phyloP scores from a whole-genome alignment of 441 rosid genomes.

The Gossypium laxum region DNA sequence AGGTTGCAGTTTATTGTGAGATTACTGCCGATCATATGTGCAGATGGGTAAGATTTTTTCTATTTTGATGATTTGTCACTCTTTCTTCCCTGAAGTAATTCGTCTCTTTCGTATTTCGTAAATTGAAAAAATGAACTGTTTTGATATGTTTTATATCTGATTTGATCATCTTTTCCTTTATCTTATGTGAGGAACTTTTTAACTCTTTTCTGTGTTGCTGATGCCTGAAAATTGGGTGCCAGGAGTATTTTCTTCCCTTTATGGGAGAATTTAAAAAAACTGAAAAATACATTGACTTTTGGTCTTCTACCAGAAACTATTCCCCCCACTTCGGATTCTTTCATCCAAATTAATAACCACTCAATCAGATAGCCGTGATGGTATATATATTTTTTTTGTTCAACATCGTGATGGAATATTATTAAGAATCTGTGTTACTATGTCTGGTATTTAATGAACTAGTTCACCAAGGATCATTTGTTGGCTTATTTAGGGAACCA shows the following conservation, averaged over 20 bases:
- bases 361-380: not conserved
- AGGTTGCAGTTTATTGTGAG: constrained; percentile 82
- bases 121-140: not conserved
- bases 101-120: not conserved
- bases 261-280: not conserved
- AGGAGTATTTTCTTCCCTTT: not conserved
- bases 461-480: constrained; percentile 5
- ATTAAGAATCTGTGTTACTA: not conserved
- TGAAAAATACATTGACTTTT: not conserved
- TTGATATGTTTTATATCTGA: not conserved
- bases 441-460: not conserved
- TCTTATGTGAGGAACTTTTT: not conserved
- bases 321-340: not conserved
- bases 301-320: not conserved
- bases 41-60: constrained; percentile 44
- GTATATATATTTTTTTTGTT: not conserved
- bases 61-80: not conserved
- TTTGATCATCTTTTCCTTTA: not conserved
- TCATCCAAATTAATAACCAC: not conserved
- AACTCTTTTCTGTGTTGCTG: not conserved
- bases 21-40: constrained; percentile 71
- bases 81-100: not conserved
- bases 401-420: not conserved
- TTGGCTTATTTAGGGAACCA: constrained; percentile 56
- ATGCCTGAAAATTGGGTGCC: not conserved